Base-by-base conservation (phyloP, 73 alveolate genomes). In the Halteria grandinella region DNA sequence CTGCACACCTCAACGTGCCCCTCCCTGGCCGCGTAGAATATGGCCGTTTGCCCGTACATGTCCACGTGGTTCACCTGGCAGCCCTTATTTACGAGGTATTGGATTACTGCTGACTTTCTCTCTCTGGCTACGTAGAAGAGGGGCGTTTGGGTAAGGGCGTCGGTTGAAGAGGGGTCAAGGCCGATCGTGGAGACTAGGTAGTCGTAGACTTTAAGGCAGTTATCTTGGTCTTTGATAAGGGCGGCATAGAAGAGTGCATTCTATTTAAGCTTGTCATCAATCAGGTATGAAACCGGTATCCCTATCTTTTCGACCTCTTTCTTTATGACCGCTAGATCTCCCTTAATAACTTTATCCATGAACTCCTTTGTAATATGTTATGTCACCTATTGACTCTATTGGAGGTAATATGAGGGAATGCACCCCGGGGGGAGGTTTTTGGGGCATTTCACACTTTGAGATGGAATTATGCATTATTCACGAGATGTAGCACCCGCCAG, bases 21-120 rank as follows among this genome's bases (percentile, higher is more conserved):
- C 59, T 94, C 99, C 63, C 98, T 73, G 0, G 97, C 93, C 41
- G 97, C 90, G 66, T 96, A 96, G 74, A 86, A 96, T 25, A 96
- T 79, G 28, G 97, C 92, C 18, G 97, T 93, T 73, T 95, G 88
- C 4, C 95, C 93, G 77, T 91, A 77, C n/a, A 85, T 58, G 84
- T 94, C 99, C 23, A 71, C 81, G 45, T 85, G 92, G 50, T 88
- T 91, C 27, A 88, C 51, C 77, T 91, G 89, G 18, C 91, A 69
- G 4, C 97, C 97, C 50, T 80, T 55, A 51, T 78, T 89, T 11
- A 94, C 63, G 48, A 94, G 59, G 23, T 62, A 70, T 27, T 85
- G 87, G 41, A 92, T 80, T 43, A 94, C 55, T 71, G 81, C 72
- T 29, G 66, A 31, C 36, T 89, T 83, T 12, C 95, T 89, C 69